Evolutionary conservation across 108 stramenopile genomes (phyloP), one percentile per base, ranked within the genome.

Genomic region (Ochromonas danica): DNA sequence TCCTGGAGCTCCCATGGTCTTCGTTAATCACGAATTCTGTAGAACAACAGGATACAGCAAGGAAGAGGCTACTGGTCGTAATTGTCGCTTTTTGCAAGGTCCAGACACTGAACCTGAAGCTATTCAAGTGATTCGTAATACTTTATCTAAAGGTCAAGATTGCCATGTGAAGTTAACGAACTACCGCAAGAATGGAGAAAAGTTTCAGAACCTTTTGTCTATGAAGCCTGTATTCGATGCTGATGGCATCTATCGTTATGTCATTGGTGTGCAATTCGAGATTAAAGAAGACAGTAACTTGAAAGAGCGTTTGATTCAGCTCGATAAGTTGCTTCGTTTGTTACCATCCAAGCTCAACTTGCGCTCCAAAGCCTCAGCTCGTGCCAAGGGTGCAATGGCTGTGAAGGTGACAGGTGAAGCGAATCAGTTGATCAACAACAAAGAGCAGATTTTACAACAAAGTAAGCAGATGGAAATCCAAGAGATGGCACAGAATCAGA

Each of bases 231-330:
- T 83, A 17, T 83, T 83, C 61, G 82, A 57, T 57, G 51, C 51
- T 10, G 51, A 57, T 57, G 51, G 51, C 74, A 77, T 83, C 45
- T 83, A 83, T 72, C 83, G 83, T 31, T 83, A 83, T 61, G 80
- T 80, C n/a, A 83, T 83, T 42, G 83, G 83, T 40, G 83, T 83
- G 6, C 83, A 83, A 75, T 83, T 83, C 61, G 83, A 83, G 80
- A 80, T 83, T 43, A 43, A 71, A 0, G 39, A 80, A 30, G 83
- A 83, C 70, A 39, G 75, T 45, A 74, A 70, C 25, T 62, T 83
- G 38, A 77, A 80, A 74, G 80, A 77, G 78, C 79, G 83, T 14
- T 61, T 83, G 22, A 71, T 77, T 38, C 83, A 83, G 74, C 70
- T 83, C 33, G 83, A 83, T 80, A 83, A 83, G 83, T 80, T 83